Percentiles rank a stretch among this genome's conserved stretches.
Evolutionary conservation across 23 red algal genomes (phyloP).

Genomic region (Rhodosorus marinus): DNA sequence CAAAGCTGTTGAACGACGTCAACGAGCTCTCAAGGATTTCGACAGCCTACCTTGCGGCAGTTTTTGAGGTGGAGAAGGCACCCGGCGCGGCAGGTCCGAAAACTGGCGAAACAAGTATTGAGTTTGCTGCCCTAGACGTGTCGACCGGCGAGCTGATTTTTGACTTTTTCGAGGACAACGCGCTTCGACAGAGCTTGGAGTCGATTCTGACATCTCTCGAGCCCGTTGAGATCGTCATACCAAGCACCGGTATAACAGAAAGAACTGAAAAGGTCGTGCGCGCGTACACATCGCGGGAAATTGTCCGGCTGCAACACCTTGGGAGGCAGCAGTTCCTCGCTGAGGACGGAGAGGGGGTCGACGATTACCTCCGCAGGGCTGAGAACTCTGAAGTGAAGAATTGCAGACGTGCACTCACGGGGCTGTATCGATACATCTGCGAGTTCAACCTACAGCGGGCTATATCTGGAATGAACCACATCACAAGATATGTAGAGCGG

Average conservation of each 20-base stretch:
- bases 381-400: too few species aligned
- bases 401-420: too few species aligned
- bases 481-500: not conserved
- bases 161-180: conserved; percentile 8
- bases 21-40: conserved; percentile 3
- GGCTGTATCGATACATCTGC: not conserved
- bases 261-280: too few species aligned
- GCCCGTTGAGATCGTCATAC: too few species aligned
- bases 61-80: not conserved
- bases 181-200: not conserved
- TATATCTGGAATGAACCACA: not conserved
- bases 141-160: conserved; percentile 78
- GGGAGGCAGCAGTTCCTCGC: not conserved
- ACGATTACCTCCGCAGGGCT: not conserved
- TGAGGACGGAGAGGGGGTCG: not conserved
- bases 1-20: conserved; percentile 36
- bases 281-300: too few species aligned
- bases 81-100: not conserved
- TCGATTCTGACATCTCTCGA: too few species aligned
- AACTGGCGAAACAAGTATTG: conserved; percentile 6
- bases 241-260: too few species aligned
- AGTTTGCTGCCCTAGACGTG: conserved; percentile 51
- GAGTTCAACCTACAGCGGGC: not conserved
- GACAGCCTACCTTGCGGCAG: too few species aligned
- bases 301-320: too few species aligned